These are phyloP conservation scores for Eremothecium sinecaudum DNA, from an alignment of 1,139 yeast genomes.

Conservation along the genomic window DNA sequence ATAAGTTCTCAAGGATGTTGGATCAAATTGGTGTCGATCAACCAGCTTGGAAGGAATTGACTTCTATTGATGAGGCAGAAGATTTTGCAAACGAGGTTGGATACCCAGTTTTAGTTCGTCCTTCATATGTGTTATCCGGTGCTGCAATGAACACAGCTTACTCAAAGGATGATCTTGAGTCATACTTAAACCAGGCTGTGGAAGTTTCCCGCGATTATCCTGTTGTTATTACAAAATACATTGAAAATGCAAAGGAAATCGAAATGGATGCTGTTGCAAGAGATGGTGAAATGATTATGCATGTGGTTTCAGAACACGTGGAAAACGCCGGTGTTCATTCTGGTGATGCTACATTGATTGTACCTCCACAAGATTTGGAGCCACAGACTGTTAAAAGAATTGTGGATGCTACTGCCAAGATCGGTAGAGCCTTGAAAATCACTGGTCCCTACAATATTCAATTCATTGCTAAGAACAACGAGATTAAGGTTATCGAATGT, in stretches of 20 bases:
- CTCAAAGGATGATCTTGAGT: constrained; percentile 79
- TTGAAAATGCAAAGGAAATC: constrained; percentile 95
- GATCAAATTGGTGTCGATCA: constrained; percentile 96
- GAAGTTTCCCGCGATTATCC: constrained; percentile 98
- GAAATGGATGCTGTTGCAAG: constrained; percentile 98
- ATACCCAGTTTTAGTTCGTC: constrained; percentile 95
- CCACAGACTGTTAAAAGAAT: constrained; percentile 86
- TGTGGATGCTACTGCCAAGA: constrained; percentile 91
- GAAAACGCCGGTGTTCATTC: constrained; percentile 99
- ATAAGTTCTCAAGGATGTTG: constrained; percentile 95
- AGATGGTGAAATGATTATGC: constrained; percentile 92
- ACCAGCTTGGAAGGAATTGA: constrained; percentile 98
- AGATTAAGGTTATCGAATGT: constrained; percentile 95
- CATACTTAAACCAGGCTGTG: constrained; percentile 85
- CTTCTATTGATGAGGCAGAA: constrained; percentile 90
- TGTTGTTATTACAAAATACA: constrained; percentile 93
- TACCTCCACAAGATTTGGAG: constrained; percentile 93
- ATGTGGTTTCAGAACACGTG: constrained; percentile 96
- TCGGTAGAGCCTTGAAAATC: constrained; percentile 89
- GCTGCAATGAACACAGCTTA: constrained; percentile 98
- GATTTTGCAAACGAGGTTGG: constrained; percentile 83
- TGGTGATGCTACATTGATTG: constrained; percentile 96
- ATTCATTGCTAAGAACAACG: constrained; percentile 85
- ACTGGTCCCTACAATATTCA: constrained; percentile 99
- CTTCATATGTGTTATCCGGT: constrained; percentile 94